A percentile compares a stretch with the other conserved stretches of the same genome.
phyloP scores from a whole-genome alignment of 108 stramenopile species.

The Seminavis robusta region DNA sequence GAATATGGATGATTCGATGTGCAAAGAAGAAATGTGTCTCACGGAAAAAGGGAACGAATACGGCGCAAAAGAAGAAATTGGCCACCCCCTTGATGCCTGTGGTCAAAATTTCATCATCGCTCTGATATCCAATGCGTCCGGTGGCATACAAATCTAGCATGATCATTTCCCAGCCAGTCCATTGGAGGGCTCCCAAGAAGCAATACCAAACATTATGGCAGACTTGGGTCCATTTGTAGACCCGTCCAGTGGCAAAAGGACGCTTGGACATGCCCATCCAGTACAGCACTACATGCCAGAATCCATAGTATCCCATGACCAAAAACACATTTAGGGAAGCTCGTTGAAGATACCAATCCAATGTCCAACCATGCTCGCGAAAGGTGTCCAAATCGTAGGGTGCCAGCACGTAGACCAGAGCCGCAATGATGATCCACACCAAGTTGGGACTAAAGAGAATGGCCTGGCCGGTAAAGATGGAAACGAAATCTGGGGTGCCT shows the following conservation, averaged over 20 bases:
- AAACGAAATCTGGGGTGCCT: neutral
- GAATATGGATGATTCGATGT: constrained; percentile 31
- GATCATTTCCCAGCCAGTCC: constrained; percentile 23
- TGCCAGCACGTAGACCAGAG: neutral
- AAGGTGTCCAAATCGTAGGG: constrained; percentile 13
- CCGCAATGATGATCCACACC: constrained; percentile 17
- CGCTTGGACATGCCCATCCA: constrained; percentile 11
- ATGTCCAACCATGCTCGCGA: neutral
- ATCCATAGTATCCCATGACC: constrained; percentile 18
- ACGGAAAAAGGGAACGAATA: constrained; percentile 15
- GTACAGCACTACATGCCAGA: constrained; percentile 30
- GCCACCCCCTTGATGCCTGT: neutral
- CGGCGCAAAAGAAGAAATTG: constrained; percentile 1
- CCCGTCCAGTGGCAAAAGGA: constrained; percentile 12
- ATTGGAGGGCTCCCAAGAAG: constrained; percentile 20
- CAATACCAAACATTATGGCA: constrained; percentile 29
- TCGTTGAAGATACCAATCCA: neutral
- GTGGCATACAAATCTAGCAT: constrained; percentile 16
- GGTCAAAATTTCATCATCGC: neutral
- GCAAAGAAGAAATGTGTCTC: constrained; percentile 27
- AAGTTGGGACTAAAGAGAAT: constrained; percentile 21
- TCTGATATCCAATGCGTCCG: constrained; percentile 1
- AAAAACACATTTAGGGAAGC: constrained; percentile 4
- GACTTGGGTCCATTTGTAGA: constrained; percentile 6
- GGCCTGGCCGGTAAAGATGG: constrained; percentile 1